Conservation (phyloP, 345 rosid genomes). For the Camelina neglecta region DNA sequence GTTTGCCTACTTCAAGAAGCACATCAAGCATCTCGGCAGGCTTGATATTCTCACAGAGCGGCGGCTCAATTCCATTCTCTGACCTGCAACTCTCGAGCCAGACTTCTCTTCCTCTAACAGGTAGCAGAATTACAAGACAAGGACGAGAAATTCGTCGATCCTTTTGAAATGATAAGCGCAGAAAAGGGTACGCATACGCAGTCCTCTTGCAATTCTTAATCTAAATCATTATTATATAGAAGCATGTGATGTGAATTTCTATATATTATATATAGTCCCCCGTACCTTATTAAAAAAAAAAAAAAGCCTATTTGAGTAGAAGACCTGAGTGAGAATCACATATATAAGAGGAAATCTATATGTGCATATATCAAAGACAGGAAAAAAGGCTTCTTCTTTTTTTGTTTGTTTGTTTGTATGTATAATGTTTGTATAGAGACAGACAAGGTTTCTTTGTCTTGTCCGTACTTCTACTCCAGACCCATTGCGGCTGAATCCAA, state of each 20-base stretch:
- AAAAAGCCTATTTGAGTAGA: constrained; percentile 31
- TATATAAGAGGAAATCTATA: constrained; percentile 35
- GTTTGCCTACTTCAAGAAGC: constrained; percentile 63
- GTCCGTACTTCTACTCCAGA: constrained; percentile 28
- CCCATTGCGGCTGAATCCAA: constrained; percentile 23
- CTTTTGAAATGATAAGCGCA: constrained; percentile 48
- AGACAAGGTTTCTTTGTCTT: constrained; percentile 34
- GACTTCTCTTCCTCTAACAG: constrained; percentile 64
- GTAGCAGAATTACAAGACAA: constrained; percentile 72
- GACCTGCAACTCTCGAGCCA: constrained; percentile 78
- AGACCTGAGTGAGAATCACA: constrained; percentile 36
- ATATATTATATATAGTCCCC: background rate
- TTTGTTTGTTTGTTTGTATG: background rate
- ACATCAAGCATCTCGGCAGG: constrained; percentile 71
- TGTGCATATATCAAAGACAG: constrained; percentile 36
- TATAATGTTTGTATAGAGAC: constrained; percentile 42
- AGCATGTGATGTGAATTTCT: constrained; percentile 37
- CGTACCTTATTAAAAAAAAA: background rate
- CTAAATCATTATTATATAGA: constrained; percentile 39
- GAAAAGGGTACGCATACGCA: constrained; percentile 38
- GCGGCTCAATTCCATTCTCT: constrained; percentile 61
- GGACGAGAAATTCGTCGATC: constrained; percentile 74
- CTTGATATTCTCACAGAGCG: constrained; percentile 67
- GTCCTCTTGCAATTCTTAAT: constrained; percentile 37
- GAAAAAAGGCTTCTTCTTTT: constrained; percentile 14